Percentiles rank a stretch among this genome's conserved stretches.
phyloP scores from a whole-genome alignment of 768 basidiomycete genomes.

The Artomyces pyxidatus region DNA sequence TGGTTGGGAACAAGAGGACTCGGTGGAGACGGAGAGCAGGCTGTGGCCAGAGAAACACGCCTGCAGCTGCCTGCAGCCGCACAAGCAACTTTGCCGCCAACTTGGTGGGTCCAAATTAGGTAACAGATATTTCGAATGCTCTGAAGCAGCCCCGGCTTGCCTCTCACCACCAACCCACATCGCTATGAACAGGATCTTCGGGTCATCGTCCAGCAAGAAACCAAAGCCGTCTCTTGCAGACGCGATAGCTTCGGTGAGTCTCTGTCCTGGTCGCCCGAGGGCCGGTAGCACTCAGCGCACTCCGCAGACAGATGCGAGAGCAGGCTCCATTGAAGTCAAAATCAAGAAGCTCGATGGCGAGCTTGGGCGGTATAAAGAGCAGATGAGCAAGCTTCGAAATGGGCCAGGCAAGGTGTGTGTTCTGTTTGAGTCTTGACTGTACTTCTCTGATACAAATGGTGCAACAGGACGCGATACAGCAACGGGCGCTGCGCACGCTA shows the following conservation, averaged over 20 bases:
- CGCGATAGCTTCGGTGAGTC: conserved; percentile 80
- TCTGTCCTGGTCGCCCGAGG: background rate
- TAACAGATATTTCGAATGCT: background rate
- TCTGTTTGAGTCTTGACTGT: background rate
- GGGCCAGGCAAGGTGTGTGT: conserved; percentile 86
- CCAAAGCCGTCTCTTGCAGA: conserved; percentile 84
- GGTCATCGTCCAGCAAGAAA: conserved; percentile 64
- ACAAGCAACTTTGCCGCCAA: background rate
- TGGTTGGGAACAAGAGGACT: too few species aligned
- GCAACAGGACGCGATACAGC: conserved; percentile 79
- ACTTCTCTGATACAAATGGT: background rate
- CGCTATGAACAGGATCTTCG: conserved; percentile 82
- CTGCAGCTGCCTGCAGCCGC: too few species aligned
- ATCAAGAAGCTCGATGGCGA: conserved; percentile 95
- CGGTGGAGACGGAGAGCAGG: too few species aligned
- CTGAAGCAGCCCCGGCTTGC: background rate
- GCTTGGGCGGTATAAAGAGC: conserved; percentile 85
- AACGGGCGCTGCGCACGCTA: conserved; percentile 86
- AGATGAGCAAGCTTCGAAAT: conserved; percentile 87
- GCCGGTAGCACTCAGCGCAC: too few species aligned
- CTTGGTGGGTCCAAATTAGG: background rate
- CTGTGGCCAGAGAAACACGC: too few species aligned
- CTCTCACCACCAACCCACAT: background rate
- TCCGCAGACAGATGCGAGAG: conserved; percentile 85
- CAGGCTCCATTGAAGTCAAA: conserved; percentile 91